Evolutionary conservation across 306 rosid species (phyloP).

Genomic region (Castanea crenata): DNA sequence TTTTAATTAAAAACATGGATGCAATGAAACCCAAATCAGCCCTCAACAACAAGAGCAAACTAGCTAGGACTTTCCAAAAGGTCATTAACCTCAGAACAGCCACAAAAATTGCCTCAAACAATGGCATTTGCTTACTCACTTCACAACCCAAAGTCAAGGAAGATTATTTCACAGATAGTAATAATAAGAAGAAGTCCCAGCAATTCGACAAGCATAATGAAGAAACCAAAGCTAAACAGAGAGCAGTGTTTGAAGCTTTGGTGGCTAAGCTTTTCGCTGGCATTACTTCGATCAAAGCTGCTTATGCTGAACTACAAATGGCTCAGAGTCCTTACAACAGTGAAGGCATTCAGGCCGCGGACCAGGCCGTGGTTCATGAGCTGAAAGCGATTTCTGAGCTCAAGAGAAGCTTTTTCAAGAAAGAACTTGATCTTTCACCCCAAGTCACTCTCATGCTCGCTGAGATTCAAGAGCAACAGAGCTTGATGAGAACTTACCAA

Average conservation of each 20-base stretch:
- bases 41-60: constrained; percentile 45
- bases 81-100: constrained; percentile 65
- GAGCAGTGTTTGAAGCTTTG: constrained; percentile 81
- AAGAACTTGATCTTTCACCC: constrained; percentile 80
- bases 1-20: constrained; percentile 47
- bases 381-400: constrained; percentile 69
- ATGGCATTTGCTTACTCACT: constrained; percentile 75
- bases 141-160: constrained; percentile 50
- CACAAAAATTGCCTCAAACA: constrained; percentile 57
- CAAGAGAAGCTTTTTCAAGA: constrained; percentile 63
- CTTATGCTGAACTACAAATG: constrained; percentile 93
- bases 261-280: constrained; percentile 85
- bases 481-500: constrained; percentile 79
- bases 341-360: constrained; percentile 72
- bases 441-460: constrained; percentile 88
- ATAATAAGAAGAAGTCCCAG: constrained; percentile 18
- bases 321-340: constrained; percentile 88
- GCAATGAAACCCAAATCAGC: constrained; percentile 64
- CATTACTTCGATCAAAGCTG: constrained; percentile 86
- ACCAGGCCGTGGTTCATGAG: constrained; percentile 81
- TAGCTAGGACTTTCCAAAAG: constrained; percentile 58
- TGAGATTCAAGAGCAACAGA: constrained; percentile 95
- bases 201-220: constrained; percentile 15
- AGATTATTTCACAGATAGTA: constrained; percentile 24
- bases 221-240: constrained; percentile 41